Conservation (phyloP, 495 filamentous ascomycete genomes). For the Podospora australis region DNA sequence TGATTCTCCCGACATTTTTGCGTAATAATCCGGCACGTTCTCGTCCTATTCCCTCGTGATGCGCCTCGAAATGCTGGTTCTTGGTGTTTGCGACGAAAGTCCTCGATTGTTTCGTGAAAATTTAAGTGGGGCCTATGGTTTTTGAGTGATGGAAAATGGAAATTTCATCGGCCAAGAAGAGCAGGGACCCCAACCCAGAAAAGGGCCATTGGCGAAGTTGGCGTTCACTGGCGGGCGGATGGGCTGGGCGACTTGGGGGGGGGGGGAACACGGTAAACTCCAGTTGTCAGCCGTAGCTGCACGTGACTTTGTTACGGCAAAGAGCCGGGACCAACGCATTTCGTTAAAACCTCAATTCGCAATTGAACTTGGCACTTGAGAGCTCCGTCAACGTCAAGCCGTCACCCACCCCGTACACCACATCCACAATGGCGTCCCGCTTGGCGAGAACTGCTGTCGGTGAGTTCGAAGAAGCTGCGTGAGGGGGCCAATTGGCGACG, state of each 20-base stretch:
- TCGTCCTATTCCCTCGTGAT: neutral
- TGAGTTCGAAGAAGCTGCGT: slow-evolving; percentile 45
- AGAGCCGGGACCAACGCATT: slow-evolving; percentile 24
- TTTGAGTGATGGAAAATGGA: neutral
- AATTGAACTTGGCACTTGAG: slow-evolving; percentile 22
- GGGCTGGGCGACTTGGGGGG: too few species aligned
- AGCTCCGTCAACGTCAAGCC: slow-evolving; percentile 34
- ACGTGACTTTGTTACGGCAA: slow-evolving; percentile 30
- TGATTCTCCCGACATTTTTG: too few species aligned
- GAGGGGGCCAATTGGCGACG: neutral
- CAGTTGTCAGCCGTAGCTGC: slow-evolving; percentile 7
- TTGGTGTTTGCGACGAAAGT: neutral
- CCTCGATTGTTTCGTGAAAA: slow-evolving; percentile 19
- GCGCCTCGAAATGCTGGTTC: neutral
- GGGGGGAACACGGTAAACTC: too few species aligned
- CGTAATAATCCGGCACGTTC: too few species aligned
- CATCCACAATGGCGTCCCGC: slow-evolving; percentile 86
- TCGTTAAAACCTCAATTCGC: slow-evolving; percentile 49
- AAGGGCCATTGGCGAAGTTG: too few species aligned
- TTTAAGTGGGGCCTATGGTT: slow-evolving; percentile 21
- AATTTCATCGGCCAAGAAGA: neutral
- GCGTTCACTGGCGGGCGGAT: too few species aligned
- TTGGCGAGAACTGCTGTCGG: slow-evolving; percentile 86
- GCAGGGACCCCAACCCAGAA: neutral
- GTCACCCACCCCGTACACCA: slow-evolving; percentile 37